Evolutionary conservation across 2,329 filamentous ascomycete genomes (phyloP).

Genomic region (Fusarium praegraminearum): DNA sequence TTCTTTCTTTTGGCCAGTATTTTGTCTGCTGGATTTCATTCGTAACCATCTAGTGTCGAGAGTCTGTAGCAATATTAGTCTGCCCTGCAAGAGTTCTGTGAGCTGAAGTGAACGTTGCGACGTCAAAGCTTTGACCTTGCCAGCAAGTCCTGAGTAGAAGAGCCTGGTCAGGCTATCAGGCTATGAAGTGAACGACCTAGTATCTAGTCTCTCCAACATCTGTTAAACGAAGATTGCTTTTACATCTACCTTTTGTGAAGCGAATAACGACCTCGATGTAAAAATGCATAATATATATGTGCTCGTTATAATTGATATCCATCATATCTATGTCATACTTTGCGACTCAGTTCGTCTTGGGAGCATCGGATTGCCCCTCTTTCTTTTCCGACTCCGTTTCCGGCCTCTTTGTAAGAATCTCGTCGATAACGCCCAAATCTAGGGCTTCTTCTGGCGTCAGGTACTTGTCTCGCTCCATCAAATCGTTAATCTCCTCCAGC

Average conservation of each 20-base stretch:
- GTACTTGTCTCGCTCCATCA: constrained; percentile 98
- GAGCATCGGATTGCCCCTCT: constrained; percentile 25
- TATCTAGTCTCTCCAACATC: neutral
- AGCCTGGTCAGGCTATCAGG: no score
- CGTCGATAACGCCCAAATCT: constrained; percentile 91
- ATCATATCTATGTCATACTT: neutral
- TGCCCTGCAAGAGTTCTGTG: neutral
- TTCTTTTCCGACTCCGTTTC: constrained; percentile 53
- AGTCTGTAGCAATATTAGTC: neutral
- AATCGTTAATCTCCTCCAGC: constrained; percentile 85
- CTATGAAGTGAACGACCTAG: no score
- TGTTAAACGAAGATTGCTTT: neutral
- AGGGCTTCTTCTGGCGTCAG: constrained; percentile 89
- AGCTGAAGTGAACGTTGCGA: neutral
- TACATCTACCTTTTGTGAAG: neutral
- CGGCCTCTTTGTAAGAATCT: constrained; percentile 78
- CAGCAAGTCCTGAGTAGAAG: neutral
- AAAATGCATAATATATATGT: no score
- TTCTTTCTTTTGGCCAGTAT: neutral
- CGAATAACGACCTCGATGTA: neutral
- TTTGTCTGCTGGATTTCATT: neutral
- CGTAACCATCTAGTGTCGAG: no score
- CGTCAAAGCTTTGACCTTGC: neutral
- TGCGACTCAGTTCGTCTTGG: constrained; percentile 20
- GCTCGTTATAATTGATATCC: no score